Percentiles rank a stretch among this genome's conserved stretches.
Conservation (phyloP, 2,329 filamentous ascomycete species). For the Aspergillus japonicus region DNA sequence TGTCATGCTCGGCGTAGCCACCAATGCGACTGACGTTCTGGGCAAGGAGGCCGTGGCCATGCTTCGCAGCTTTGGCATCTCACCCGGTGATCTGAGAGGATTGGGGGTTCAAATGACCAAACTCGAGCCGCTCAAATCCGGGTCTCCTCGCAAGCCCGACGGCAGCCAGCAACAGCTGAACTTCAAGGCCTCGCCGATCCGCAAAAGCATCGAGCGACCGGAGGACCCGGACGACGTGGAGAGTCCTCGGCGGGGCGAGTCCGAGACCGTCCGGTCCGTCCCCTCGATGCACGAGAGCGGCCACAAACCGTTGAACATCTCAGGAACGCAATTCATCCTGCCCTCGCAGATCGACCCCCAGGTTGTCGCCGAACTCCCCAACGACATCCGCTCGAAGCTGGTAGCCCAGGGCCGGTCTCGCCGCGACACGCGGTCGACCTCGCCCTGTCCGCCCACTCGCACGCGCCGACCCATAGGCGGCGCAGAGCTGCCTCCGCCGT, state of each 20-base stretch:
- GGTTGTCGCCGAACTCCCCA: conserved; percentile 80
- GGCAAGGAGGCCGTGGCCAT: conserved; percentile 83
- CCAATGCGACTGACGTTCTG: conserved; percentile 68
- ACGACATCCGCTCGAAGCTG: conserved; percentile 76
- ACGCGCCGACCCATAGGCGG: conserved; percentile 26
- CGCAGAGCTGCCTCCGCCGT: conserved; percentile 57
- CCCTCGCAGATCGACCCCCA: conserved; percentile 75
- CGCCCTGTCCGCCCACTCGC: conserved; percentile 34
- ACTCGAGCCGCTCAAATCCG: conserved; percentile 71
- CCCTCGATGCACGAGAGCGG: conserved; percentile 35
- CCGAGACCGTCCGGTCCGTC: conserved; percentile 29
- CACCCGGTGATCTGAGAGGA: conserved; percentile 88
- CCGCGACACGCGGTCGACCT: conserved; percentile 25
- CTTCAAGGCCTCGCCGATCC: conserved; percentile 57
- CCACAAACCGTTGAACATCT: conserved; percentile 70
- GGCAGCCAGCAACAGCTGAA: conserved; percentile 76
- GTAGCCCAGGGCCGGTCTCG: conserved; percentile 54
- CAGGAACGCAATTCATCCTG: conserved; percentile 88
- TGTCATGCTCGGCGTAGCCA: conserved; percentile 75
- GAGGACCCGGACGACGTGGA: conserved; percentile 52
- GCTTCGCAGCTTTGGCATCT: conserved; percentile 76
- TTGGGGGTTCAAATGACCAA: conserved; percentile 93
- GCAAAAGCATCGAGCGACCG: conserved; percentile 22
- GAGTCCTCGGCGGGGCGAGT: conserved; percentile 41
- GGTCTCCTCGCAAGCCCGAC: conserved; percentile 54